Evolutionary conservation across 2,329 filamentous ascomycete species (phyloP), one percentile per base, ranked within the genome.

Genomic region (Emmonsiellopsis sp.): DNA sequence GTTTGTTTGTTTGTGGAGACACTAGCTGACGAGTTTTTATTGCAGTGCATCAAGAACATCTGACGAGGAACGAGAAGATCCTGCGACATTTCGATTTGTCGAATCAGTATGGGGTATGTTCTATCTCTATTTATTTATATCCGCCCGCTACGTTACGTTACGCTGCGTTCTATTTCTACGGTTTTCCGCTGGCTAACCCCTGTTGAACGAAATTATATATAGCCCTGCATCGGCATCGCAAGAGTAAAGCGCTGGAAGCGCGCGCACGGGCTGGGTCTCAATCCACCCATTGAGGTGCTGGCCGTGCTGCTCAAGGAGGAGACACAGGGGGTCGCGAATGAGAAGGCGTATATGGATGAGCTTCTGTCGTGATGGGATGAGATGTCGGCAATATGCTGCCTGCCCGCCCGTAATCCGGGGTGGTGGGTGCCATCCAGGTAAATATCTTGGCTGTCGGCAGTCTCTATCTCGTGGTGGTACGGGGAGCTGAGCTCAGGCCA

Each of bases 51-150:
- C 89, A 95, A 71, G 71, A 85, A 62, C 84, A 78, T 2, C 66
- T 97, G 61, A 79, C 76, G 9, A 60, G 87, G 45, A 78, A 86
- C 53, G 91, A 97, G 77, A 95, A 92, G 76, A 83, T 97, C 30
- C 71, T 97, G 63, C 78, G 92, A 58, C 88, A 95, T 67, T 98
- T 93, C 71, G 93, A 98, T 68, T 86, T 95, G 60, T 93, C 85
- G 65, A 88, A 81, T 56, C 88, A 95, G 64, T 98, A 88, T 68
- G 93, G 93, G 54, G 90, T 95, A 82, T 75, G 87, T 83, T 3
- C 16, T 42, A 11, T 47, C 41, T 13, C 13, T 31, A 37, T 5
- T n/a, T 26, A 35, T 26, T n/a, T 26, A 46, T 35, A 50, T 32
- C 26, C 5, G 13, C 35, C 7, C n/a, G 11, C 20, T 11, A 5